phyloP scores from a whole-genome alignment of 805 yeast species.

The Candida sakaeoensis region DNA sequence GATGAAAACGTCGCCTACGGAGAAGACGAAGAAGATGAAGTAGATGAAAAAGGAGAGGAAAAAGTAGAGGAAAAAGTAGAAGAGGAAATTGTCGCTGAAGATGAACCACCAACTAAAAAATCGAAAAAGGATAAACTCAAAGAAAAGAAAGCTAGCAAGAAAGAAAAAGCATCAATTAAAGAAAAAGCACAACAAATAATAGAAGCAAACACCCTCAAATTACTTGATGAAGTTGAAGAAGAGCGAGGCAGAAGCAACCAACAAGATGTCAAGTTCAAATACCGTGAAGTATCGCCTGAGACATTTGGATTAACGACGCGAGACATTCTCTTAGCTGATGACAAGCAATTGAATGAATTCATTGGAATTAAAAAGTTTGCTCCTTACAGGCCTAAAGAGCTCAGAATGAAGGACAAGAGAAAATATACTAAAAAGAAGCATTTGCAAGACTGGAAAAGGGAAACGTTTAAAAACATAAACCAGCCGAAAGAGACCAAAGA shows the following conservation, averaged over 20 bases:
- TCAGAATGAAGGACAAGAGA: slow-evolving; percentile 71
- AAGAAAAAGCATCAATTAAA: slow-evolving; percentile 57
- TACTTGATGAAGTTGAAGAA: slow-evolving; percentile 67
- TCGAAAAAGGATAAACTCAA: slow-evolving; percentile 54
- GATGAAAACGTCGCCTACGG: slow-evolving; percentile 12
- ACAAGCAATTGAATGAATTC: slow-evolving; percentile 74
- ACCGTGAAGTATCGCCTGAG: slow-evolving; percentile 95
- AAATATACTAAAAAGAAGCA: slow-evolving; percentile 73
- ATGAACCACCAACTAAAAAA: slow-evolving; percentile 27
- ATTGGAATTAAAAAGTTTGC: slow-evolving; percentile 91
- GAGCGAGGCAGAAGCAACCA: slow-evolving; percentile 50
- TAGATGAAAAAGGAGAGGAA: slow-evolving; percentile 13
- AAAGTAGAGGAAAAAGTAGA: slow-evolving; percentile 16
- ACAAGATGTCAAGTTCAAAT: slow-evolving; percentile 61
- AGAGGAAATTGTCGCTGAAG: slow-evolving; percentile 11
- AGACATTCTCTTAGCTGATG: slow-evolving; percentile 89
- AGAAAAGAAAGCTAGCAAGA: slow-evolving; percentile 55
- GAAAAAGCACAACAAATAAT: slow-evolving; percentile 74
- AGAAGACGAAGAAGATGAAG: slow-evolving; percentile 14
- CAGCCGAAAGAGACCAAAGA: slow-evolving; percentile 41
- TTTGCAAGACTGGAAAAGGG: slow-evolving; percentile 85
- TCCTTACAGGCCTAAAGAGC: slow-evolving; percentile 79
- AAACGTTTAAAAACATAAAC: slow-evolving; percentile 64
- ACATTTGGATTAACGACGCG: slow-evolving; percentile 79
- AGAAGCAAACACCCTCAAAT: slow-evolving; percentile 62